These are phyloP conservation scores for slime mould (Dictyostelium discoideum) DNA, from an alignment of 78 protist species.

Conservation along the genomic window DNA sequence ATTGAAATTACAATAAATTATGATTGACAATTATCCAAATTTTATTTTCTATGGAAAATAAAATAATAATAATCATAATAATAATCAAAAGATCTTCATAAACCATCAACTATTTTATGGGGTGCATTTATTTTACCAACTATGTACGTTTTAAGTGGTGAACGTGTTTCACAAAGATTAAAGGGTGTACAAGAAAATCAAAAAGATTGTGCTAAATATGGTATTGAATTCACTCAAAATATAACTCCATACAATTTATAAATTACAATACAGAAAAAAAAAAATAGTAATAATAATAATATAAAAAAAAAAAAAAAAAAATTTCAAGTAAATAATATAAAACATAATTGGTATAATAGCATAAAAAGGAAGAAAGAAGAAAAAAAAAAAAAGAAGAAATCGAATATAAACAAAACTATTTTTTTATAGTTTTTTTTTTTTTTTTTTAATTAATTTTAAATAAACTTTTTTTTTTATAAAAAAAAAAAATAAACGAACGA, in stretches of 20 bases:
- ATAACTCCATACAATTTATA: not conserved
- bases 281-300: not conserved
- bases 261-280: not conserved
- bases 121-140: constrained; percentile 35
- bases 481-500: not conserved
- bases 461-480: not conserved
- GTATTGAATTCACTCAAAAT: not conserved
- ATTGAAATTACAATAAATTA: no score
- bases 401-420: not conserved
- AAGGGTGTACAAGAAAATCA: constrained; percentile 23
- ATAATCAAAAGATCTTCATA: constrained; percentile 31
- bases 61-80: no score
- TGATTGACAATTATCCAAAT: no score
- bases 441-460: not conserved
- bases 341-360: not conserved
- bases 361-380: not conserved
- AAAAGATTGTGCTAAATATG: constrained; percentile 39
- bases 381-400: not conserved
- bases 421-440: no score
- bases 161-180: constrained; percentile 38
- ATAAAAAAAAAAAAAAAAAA: not conserved
- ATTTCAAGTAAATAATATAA: not conserved
- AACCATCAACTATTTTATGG: constrained; percentile 8
- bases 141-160: not conserved
- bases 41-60: no score